Evolutionary conservation across 176 grass and related monocot genomes (phyloP), one percentile per base, ranked within the genome.

Genomic region (Triticum timopheevii): DNA sequence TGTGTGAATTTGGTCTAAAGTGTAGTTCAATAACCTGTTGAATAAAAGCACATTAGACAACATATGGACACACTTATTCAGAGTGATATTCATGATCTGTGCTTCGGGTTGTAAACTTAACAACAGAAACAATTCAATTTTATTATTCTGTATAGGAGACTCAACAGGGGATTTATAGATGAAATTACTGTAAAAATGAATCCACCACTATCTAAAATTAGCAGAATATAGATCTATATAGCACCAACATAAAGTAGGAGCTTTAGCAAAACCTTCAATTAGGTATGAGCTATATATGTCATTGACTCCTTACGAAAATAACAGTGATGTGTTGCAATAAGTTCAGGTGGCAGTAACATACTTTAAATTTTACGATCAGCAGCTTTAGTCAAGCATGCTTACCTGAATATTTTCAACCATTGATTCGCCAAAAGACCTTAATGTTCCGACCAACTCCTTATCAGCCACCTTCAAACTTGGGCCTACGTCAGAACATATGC

Each of bases 361-460:
- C 17, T 79, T 62, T 71, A 71, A 75, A 88, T 42, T 9, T 77
- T 52, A 44, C 13, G 77, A 44, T 61, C 22, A 38, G 42, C 3
- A 78, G 16, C 19, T 78, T 78, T 13, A 73, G 17, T 61, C 6
- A 84, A 79, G 73, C 34, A 82, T 67, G 39, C 13, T 87, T 82
- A 99, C 97, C 94, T 99, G 92, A 84, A 99, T 91, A 89, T 99
- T 96, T 73, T 93, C 94, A 81, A 89, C 79, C 92, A 99, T 96
- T 35, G 94, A 94, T 66, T 96, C 88, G 11, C 94, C 97, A 20
- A 99, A 45, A 73, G 44, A 86, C 84, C 87, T 99, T 80, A 96
- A 90, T 87, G 89, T 89, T 82, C 39, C 74, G 4, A 82, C 67
- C 42, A 94, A 82, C 33, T 92, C 87, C 68, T 88, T 90, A 87